Base-by-base conservation (phyloP, 192 early-diverging fungal species). In the Backusella circina region DNA sequence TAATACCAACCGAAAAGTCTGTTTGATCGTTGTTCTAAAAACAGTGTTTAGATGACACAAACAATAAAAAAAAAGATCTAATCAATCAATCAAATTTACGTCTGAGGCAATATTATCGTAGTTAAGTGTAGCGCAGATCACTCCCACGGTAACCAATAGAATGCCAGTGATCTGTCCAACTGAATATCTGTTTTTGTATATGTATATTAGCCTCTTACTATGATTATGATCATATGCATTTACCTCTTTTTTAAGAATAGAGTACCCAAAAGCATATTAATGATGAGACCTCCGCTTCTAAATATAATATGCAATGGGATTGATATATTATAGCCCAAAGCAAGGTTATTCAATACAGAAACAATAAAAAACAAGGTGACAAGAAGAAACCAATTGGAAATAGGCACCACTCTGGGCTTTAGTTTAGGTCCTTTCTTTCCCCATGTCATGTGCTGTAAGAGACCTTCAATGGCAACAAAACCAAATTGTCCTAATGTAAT, bases 221-320 rank as follows among this genome's bases (percentile, higher is more conserved):
- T 31, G 6, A 37, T 3, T 71, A 41, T n/a, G 0, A 2, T 6
- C 6, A 18, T 21, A 21, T n/a, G 23, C n/a, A 64, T 36, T 33
- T 89, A 89, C 80, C 88, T 84, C 73, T 90, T 94, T 67, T 80
- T 80, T 82, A 90, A 81, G 50, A 90, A 71, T 31, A 89, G 36
- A 76, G 86, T 88, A 1, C 93, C 93, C 67, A 94, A 82, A 1
- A 86, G 67, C 95, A 97, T 95, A 75, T 90, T 93, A 44, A 95
- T 89, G 65, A 97, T 88, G 18, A 97, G 79, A 9, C 92, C 90
- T 33, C 91, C 92, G 6, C 91, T 93, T 23, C 95, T 84, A 77
- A 97, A 97, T 38, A 97, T 91, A 70, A 97, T 97, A 76, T 97
- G 94, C 67, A 97, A 57, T 9, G 95, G 95, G 23, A 97, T 91